Base-by-base conservation (phyloP, 2,329 filamentous ascomycete genomes). In the Aspergillus jensenii region DNA sequence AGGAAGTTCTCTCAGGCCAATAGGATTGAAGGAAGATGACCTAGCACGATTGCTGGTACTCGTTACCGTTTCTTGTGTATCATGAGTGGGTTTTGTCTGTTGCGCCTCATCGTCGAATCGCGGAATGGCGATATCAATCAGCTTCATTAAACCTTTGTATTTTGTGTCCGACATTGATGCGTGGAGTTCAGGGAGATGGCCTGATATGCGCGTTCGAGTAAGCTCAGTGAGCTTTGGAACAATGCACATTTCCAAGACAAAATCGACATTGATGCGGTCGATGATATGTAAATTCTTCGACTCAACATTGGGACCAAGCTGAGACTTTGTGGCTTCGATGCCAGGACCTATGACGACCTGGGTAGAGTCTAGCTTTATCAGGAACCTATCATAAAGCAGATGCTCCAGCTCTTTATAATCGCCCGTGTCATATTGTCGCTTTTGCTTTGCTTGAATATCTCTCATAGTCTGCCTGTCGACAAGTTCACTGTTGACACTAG, bases 321-420 rank as follows among this genome's bases (percentile, higher is more conserved):
- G 91, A 4, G 87, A 83, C 70, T 93, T 95, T 0, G 96, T 95
- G 63, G 91, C 90, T 54, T 96, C 89, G 48, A 99, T 91, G 0
- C 93, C 96, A 0, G 93, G 92, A 0, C 95, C 95, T 62, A 99
- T 96, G 45, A 99, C 83, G 17, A 99, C 87, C 74, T 99, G 95
- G 0, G 95, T 99, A 0, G 93, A 96, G 19, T 96, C 89, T 27
- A 99, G 81, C 70, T 96, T 96, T 66, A 99, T 85, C 43, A 91
- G 81, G 73, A 99, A 99, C 55, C 92, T 95, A 81, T 99, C 95
- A 71, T 99, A 99, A 90, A 99, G 96, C 66, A 96, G 82, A 15
- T 89, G 90, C 72, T 98, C 92, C 4, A 99, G 84, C 46, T 88
- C 86, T 73, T 90, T 88, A 72, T 91, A 91, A 70, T 99, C 96